Percentiles rank a stretch among this genome's conserved stretches.
Conservation (phyloP, 2,329 filamentous ascomycete genomes). For the Paracamarosporium sp. region DNA sequence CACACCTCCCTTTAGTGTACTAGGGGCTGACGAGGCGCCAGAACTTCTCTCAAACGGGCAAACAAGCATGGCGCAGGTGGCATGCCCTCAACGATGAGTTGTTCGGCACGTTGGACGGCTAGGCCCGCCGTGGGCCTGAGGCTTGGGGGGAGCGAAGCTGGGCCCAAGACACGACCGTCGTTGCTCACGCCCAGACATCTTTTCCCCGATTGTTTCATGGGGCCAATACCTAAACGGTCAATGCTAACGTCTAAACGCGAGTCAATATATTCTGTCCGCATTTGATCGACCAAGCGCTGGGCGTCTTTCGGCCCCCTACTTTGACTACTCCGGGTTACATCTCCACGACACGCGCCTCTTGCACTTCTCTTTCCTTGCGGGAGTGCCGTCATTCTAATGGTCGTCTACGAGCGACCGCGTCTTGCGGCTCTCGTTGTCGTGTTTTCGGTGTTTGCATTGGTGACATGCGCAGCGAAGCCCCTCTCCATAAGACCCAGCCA, state of each 20-base stretch:
- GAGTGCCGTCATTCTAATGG: not conserved
- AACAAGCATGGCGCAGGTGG: not conserved
- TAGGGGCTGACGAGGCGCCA: not conserved
- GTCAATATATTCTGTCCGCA: not conserved
- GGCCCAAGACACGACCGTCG: no score
- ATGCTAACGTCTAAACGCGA: not conserved
- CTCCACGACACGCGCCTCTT: not conserved
- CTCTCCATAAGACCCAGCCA: slow-evolving; percentile 2
- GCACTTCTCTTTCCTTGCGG: not conserved
- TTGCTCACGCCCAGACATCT: not conserved
- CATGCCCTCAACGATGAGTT: not conserved
- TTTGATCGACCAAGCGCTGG: slow-evolving; percentile 1
- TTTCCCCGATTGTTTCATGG: not conserved
- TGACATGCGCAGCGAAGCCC: not conserved
- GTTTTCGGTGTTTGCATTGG: not conserved
- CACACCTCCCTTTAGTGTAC: not conserved
- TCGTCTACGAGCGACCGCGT: not conserved
- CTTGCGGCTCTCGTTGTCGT: not conserved
- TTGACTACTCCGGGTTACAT: not conserved
- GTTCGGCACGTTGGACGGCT: not conserved
- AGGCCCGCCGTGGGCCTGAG: no score
- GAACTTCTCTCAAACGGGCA: not conserved
- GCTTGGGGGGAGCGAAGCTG: not conserved
- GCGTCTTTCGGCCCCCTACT: not conserved
- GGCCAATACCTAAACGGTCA: not conserved